A percentile compares a stretch with the other conserved stretches of the same genome.
phyloP scores from a whole-genome alignment of 768 basidiomycete genomes.

The Phlegmacium glaucopus region DNA sequence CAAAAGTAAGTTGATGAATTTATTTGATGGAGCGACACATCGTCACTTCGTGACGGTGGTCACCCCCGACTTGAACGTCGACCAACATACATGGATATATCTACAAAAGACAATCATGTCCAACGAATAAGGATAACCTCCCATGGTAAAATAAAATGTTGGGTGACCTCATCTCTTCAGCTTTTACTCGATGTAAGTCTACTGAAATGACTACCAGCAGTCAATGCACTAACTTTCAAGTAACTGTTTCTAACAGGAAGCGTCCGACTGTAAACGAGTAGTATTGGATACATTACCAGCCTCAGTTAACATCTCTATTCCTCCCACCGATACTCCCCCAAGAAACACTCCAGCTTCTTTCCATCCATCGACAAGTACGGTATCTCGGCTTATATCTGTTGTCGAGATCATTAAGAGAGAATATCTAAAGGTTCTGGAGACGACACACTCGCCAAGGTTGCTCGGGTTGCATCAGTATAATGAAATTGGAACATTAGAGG shows the following conservation, averaged over 20 bases:
- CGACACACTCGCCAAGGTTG: constrained; percentile 34
- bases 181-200: too few species aligned
- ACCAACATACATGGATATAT: too few species aligned
- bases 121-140: constrained; percentile 47
- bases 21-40: too few species aligned
- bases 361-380: constrained; percentile 28
- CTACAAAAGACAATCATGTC: too few species aligned
- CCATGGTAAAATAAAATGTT: constrained; percentile 51
- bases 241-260: neutral
- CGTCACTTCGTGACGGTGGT: too few species aligned
- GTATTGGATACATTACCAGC: neutral
- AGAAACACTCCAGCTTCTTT: neutral
- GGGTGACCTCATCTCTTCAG: constrained; percentile 47
- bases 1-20: too few species aligned
- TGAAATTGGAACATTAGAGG: constrained; percentile 56
- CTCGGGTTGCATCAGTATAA: constrained; percentile 78
- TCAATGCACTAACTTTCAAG: constrained; percentile 29
- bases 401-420: constrained; percentile 86
- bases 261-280: constrained; percentile 16
- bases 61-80: too few species aligned
- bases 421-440: constrained; percentile 53
- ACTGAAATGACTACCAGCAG: constrained; percentile 37
- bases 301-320: neutral
- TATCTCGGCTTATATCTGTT: constrained; percentile 70
- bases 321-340: neutral